Base-by-base conservation (phyloP, 2,329 filamentous ascomycete genomes). In the Verticillium dahliae region DNA sequence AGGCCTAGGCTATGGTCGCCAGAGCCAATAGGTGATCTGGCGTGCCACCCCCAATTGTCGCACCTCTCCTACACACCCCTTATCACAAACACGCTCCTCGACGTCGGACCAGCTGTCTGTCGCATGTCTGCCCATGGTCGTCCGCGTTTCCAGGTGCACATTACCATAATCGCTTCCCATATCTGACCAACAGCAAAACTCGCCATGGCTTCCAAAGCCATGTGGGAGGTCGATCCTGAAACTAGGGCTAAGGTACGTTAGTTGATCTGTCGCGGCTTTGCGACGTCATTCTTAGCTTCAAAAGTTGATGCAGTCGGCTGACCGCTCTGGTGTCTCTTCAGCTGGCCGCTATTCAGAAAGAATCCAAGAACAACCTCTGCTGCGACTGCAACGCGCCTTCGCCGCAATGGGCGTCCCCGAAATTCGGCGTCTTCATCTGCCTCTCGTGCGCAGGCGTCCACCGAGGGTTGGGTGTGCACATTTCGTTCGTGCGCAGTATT, bases 151-250 rank as follows among this genome's bases (percentile, higher is more conserved):
- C 13, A 35, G 18, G 27, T 15, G 13, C 11, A 14, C 54, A 2
- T 14, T 15, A 34, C 10, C 11, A 34, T 11, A 56, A 5, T 14
- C n/a, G n/a, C 57, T 60, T 61, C 58, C 67, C 68, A 69, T 68
- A 11, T 10, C 10, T 50, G 18, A 14, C 18, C 10, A n/a, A 7
- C 7, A 6, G 22, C 22, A 22, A 50, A 27, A 10, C 45, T 50
- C 45, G 18, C 18, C 61, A 85, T 87, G 85, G 79, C 85, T 67
- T 82, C 86, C 72, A 94, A 93, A 78, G 85, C 83, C 68, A 94
- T 97, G 90, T 99, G 95, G 95, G 95, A 99, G 80, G 92, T 99
- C 67, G 95, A 99, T 77, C 95, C 95, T 57, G 94, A 98, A 82
- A 98, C 94, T 65, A 87, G 92, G 78, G 92, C 90, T 73, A 98